phyloP scores from a whole-genome alignment of 2,329 filamentous ascomycete genomes.

The Fusarium sp. region DNA sequence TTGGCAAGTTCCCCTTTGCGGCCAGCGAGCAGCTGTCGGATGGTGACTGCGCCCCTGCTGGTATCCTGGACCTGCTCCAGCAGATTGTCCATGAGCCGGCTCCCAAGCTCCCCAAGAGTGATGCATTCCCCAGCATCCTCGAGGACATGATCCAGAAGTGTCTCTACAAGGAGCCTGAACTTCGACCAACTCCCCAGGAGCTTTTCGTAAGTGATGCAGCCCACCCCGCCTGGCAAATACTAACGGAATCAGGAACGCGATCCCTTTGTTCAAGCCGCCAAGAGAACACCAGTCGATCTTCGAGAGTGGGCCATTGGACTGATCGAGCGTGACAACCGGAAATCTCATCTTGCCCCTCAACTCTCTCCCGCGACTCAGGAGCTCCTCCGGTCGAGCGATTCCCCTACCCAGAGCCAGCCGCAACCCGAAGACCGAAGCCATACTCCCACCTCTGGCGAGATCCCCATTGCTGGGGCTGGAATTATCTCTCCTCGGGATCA shows the following conservation, averaged over 20 bases:
- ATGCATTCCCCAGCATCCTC: slow-evolving; percentile 93
- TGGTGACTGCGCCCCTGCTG: slow-evolving; percentile 85
- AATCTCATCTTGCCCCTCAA: slow-evolving; percentile 88
- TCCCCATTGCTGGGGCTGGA: slow-evolving; percentile 70
- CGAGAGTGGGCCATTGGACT: slow-evolving; percentile 93
- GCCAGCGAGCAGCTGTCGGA: slow-evolving; percentile 78
- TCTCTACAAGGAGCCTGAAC: slow-evolving; percentile 87
- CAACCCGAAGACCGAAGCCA: slow-evolving; percentile 58
- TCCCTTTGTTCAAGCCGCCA: slow-evolving; percentile 94
- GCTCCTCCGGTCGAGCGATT: slow-evolving; percentile 74
- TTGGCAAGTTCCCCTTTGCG: slow-evolving; percentile 96
- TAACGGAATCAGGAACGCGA: slow-evolving; percentile 79
- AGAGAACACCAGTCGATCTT: slow-evolving; percentile 94
- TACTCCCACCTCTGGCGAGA: slow-evolving; percentile 79
- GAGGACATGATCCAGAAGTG: slow-evolving; percentile 99
- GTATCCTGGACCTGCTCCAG: slow-evolving; percentile 94
- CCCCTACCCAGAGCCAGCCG: slow-evolving; percentile 60
- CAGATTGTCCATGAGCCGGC: slow-evolving; percentile 98
- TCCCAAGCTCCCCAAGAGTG: slow-evolving; percentile 93
- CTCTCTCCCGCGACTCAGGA: slow-evolving; percentile 83
- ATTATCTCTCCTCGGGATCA: slow-evolving; percentile 67
- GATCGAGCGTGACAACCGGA: slow-evolving; percentile 95
- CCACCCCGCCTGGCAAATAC: not conserved
- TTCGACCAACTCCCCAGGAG: slow-evolving; percentile 91
- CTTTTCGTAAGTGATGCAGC: slow-evolving; percentile 77